Evolutionary conservation across 768 basidiomycete genomes (phyloP).

Genomic region (Rhizopogon rudus): DNA sequence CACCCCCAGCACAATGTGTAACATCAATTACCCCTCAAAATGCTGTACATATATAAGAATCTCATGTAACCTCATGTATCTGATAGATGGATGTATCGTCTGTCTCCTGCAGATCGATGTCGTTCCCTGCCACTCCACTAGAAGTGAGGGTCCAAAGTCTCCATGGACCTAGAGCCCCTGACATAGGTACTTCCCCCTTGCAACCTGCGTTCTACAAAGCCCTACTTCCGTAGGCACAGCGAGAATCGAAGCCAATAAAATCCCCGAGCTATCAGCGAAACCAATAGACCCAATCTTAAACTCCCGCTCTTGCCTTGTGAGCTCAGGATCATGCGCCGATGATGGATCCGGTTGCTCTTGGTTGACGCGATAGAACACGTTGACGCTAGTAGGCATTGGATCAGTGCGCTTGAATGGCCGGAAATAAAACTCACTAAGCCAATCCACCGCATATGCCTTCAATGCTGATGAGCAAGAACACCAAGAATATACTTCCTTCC

Average conservation of each 20-base stretch:
- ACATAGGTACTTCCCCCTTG: conserved; percentile 68
- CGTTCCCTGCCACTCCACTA: background rate
- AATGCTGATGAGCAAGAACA: conserved; percentile 74
- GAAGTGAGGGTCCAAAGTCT: background rate
- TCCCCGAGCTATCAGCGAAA: conserved; percentile 77
- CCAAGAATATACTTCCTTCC: conserved; percentile 49
- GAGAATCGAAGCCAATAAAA: conserved; percentile 36
- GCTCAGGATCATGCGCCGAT: conserved; percentile 46
- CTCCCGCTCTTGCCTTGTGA: conserved; percentile 71
- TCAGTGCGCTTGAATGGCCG: background rate
- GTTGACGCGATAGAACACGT: conserved; percentile 80
- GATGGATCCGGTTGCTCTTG: conserved; percentile 56
- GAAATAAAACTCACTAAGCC: conserved; percentile 64
- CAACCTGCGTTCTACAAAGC: conserved; percentile 70
- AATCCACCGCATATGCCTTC: conserved; percentile 93
- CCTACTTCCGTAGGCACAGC: conserved; percentile 53
- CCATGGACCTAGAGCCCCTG: conserved; percentile 41
- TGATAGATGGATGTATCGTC: background rate
- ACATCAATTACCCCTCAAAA: background rate
- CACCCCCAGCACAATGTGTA: background rate
- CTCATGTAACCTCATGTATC: conserved; percentile 5
- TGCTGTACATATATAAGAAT: background rate
- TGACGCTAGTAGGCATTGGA: conserved; percentile 53
- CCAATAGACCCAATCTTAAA: conserved; percentile 91
- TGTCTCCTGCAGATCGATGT: background rate